Conservation (phyloP, 768 basidiomycete species). For the Lyophyllum atratum region DNA sequence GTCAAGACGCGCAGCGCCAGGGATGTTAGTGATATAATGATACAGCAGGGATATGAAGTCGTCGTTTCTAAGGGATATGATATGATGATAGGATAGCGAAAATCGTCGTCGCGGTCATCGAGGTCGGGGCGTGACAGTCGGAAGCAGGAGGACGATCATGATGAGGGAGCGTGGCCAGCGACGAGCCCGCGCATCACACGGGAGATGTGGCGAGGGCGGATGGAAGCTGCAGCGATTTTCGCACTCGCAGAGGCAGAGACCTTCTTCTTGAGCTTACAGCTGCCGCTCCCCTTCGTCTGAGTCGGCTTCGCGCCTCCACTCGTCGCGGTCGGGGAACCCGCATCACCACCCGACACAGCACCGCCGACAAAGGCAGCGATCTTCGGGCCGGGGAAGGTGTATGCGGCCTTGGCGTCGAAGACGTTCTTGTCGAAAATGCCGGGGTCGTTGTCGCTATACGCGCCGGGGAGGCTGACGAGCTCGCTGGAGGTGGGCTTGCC, state of each 20-base stretch:
- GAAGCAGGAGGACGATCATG: not conserved
- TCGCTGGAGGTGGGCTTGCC: slow-evolving; percentile 47
- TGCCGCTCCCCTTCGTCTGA: slow-evolving; percentile 7
- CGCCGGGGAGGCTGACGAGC: slow-evolving; percentile 71
- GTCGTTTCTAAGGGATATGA: not conserved
- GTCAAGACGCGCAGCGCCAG: not conserved
- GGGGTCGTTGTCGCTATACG: slow-evolving; percentile 68
- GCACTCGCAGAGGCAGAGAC: slow-evolving; percentile 3
- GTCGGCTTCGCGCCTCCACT: not conserved
- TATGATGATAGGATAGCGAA: not conserved
- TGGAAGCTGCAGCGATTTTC: slow-evolving; percentile 3
- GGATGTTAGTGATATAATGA: not conserved
- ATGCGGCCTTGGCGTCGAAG: slow-evolving; percentile 31
- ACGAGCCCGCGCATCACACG: slow-evolving; percentile 31
- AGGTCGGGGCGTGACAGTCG: not conserved
- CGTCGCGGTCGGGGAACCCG: not conserved
- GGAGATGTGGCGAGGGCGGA: slow-evolving; percentile 27
- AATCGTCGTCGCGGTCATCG: not conserved
- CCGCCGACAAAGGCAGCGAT: slow-evolving; percentile 42
- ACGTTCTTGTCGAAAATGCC: slow-evolving; percentile 65
- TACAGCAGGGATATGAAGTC: not conserved
- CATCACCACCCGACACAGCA: slow-evolving; percentile 4
- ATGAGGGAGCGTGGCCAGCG: slow-evolving; percentile 8
- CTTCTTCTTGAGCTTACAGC: slow-evolving; percentile 24
- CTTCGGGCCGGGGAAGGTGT: slow-evolving; percentile 54